Percentiles rank a stretch among this genome's conserved stretches.
These are phyloP conservation scores for Pelargonium exstipulatum DNA, from an alignment of 441 rosid species.

Conservation along the genomic window DNA sequence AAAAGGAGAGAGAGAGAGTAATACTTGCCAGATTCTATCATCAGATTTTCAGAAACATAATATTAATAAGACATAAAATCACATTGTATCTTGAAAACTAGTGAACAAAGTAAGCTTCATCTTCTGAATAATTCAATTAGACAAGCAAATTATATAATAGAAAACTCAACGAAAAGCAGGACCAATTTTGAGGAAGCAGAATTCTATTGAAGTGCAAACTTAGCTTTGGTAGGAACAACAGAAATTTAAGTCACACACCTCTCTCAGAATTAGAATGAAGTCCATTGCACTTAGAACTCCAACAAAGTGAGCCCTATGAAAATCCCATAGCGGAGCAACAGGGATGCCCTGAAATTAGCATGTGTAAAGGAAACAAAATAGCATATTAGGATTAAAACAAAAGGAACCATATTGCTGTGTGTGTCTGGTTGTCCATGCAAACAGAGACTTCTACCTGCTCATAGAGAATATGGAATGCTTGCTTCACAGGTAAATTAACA, in stretches of 20 bases:
- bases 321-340: constrained; percentile 64
- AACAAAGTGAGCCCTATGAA: constrained; percentile 43
- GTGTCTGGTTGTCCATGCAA: background rate
- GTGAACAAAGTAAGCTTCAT: background rate
- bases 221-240: background rate
- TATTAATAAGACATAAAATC: background rate
- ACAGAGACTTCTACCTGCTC: constrained; percentile 50
- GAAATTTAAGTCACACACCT: constrained; percentile 32
- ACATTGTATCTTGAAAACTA: background rate
- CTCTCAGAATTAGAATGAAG: constrained; percentile 53
- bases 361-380: background rate
- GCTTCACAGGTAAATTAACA: constrained; percentile 56
- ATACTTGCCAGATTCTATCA: background rate
- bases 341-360: constrained; percentile 50
- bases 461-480: constrained; percentile 56
- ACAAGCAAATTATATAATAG: background rate
- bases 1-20: background rate
- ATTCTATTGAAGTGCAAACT: too few relatives aligned
- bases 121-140: background rate
- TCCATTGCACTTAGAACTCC: constrained; percentile 57
- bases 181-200: background rate
- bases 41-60: background rate
- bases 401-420: background rate
- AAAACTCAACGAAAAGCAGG: background rate
- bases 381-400: background rate